A percentile compares a stretch with the other conserved stretches of the same genome.
These are phyloP conservation scores for Irpex sp. DNA, from an alignment of 1,284 basidiomycete species.

Conservation along the genomic window DNA sequence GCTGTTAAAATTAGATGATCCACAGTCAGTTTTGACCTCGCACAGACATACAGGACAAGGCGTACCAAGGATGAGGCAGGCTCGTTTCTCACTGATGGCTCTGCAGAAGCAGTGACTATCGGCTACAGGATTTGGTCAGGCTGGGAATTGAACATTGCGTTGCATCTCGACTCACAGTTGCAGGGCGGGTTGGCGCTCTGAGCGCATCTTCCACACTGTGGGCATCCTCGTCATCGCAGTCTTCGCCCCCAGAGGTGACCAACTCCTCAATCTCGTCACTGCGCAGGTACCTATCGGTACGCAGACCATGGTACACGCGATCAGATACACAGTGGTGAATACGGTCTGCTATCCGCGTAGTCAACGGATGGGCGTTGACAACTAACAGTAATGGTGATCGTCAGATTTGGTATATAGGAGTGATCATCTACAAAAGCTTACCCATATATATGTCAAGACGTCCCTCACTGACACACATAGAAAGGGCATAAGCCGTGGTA, in stretches of 20 bases:
- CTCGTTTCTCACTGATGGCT: too few relatives aligned
- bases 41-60: too few relatives aligned
- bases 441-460: too few relatives aligned
- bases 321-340: background rate
- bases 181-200: background rate
- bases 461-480: too few relatives aligned
- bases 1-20: too few relatives aligned
- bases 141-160: background rate
- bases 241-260: background rate
- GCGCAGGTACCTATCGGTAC: background rate
- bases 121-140: too few relatives aligned
- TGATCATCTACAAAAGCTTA: background rate
- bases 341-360: background rate
- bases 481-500: too few relatives aligned
- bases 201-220: background rate
- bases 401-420: background rate
- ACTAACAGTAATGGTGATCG: background rate
- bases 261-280: background rate
- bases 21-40: too few relatives aligned
- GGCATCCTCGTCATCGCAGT: background rate
- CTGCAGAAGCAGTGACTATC: too few relatives aligned
- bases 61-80: too few relatives aligned
- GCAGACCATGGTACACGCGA: background rate
- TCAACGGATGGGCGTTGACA: background rate
- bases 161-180: background rate